Base-by-base conservation (phyloP, 208 protist species). In the Lotmaria passim region DNA sequence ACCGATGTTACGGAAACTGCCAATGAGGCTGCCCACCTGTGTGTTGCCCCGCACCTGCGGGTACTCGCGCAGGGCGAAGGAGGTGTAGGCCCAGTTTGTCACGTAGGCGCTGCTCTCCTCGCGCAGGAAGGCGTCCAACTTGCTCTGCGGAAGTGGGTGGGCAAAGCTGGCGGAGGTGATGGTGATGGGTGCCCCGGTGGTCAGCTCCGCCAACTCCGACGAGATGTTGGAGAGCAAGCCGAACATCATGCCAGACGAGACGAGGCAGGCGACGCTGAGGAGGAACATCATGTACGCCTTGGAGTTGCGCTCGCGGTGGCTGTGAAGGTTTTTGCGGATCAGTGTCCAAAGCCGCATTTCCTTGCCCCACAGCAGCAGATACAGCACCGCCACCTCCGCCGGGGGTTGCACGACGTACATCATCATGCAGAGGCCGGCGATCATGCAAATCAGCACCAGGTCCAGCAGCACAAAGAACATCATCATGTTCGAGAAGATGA, bases 281-380 rank as follows among this genome's bases (percentile, higher is more conserved):
- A 98, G 90, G 56, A 99, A 95, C 95, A 99, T 99, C 47, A 98
- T 81, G 26, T 92, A 97, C 23, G 97, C 98, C 73, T 98, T 98
- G 46, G 79, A 68, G 68, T 98, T 98, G 36, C 94, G 67, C 34
- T 75, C 59, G 12, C 83, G 79, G 61, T 99, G 97, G 44, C 86
- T 89, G 5, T 81, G 56, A 17, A 98, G 60, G 63, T 98, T 98
- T 69, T 98, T 98, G 38, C 56, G 47, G 7, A 99, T 90, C 47
- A 99, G 83, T 19, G 67, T 85, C 41, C 76, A 52, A 12, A 98
- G 70, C 24, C 69, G 68, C 17, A 69, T 75, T 24, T 97, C 94
- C 21, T 23, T 33, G 33, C 95, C 89, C 89, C 96, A 98, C 19
- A 98, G 66, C 21, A 99, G 65, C 0, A 92, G 17, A 28, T 79